Percentiles rank a stretch among this genome's conserved stretches.
These are phyloP conservation scores for Pestalotiopsis sp. DNA, from an alignment of 2,329 filamentous ascomycete species.

Conservation along the genomic window DNA sequence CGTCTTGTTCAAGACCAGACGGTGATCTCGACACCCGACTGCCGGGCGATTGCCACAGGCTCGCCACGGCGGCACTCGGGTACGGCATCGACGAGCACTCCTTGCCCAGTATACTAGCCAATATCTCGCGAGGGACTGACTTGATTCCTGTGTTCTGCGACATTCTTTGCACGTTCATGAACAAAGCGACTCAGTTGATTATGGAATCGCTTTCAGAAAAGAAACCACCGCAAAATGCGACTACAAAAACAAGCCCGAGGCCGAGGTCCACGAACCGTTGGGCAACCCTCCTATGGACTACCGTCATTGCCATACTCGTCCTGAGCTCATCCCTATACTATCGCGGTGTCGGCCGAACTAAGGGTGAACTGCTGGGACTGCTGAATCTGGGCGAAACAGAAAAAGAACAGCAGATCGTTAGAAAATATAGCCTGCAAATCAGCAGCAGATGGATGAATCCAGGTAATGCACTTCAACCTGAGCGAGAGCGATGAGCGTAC, in stretches of 20 bases:
- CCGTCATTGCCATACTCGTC: not conserved
- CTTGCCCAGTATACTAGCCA: too few species aligned
- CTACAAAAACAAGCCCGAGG: not conserved
- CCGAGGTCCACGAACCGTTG: not conserved
- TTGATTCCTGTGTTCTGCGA: not conserved
- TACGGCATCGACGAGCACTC: not conserved
- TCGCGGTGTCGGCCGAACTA: not conserved
- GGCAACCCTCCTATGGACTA: not conserved
- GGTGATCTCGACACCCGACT: not conserved
- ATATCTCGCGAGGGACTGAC: not conserved
- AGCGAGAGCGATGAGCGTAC: too few species aligned
- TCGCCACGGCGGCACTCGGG: not conserved
- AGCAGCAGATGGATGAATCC: conserved; percentile 14
- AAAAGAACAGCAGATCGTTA: not conserved
- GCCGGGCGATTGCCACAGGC: not conserved
- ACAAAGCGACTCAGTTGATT: not conserved
- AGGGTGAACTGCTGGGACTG: not conserved
- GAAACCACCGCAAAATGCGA: not conserved
- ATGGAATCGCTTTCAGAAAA: not conserved
- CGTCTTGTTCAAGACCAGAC: not conserved
- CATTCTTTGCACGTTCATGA: not conserved
- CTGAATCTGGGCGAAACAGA: not conserved
- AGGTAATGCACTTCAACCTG: not conserved
- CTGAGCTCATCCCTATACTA: not conserved
- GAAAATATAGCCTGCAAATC: conserved; percentile 10